These are phyloP conservation scores for Schoenoplectus tabernaemontani DNA, from an alignment of 202 grass and related monocot species.

Conservation along the genomic window DNA sequence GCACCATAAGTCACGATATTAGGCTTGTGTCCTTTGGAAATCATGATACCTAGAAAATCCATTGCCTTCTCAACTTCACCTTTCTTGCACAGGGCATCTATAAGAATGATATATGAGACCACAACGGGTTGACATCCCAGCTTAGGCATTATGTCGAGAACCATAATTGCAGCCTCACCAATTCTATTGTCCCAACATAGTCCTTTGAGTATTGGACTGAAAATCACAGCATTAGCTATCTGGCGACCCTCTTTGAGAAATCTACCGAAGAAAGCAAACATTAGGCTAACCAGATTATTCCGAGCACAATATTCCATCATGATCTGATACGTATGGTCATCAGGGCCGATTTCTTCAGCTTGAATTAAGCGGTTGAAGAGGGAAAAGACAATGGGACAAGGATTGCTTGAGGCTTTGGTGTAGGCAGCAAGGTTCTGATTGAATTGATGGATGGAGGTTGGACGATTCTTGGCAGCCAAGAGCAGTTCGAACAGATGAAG, in stretches of 20 bases:
- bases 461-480: not conserved
- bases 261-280: not conserved
- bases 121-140: not conserved
- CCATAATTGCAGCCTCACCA: not conserved
- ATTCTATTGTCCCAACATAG: not conserved
- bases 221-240: not conserved
- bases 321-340: not conserved
- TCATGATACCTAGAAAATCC: not conserved
- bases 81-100: not conserved
- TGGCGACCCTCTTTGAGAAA: not conserved
- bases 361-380: slow-evolving; percentile 2
- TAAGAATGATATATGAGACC: not conserved
- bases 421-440: not conserved
- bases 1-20: not conserved
- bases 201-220: not conserved
- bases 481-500: not conserved
- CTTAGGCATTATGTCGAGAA: not conserved
- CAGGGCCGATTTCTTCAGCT: not conserved
- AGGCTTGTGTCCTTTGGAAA: not conserved
- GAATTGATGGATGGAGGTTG: not conserved
- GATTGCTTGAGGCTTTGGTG: not conserved
- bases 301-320: not conserved
- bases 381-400: not conserved
- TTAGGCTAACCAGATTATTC: not conserved
- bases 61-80: not conserved